phyloP scores from a whole-genome alignment of 257 asterid species.

The Nicotiana knightiana region DNA sequence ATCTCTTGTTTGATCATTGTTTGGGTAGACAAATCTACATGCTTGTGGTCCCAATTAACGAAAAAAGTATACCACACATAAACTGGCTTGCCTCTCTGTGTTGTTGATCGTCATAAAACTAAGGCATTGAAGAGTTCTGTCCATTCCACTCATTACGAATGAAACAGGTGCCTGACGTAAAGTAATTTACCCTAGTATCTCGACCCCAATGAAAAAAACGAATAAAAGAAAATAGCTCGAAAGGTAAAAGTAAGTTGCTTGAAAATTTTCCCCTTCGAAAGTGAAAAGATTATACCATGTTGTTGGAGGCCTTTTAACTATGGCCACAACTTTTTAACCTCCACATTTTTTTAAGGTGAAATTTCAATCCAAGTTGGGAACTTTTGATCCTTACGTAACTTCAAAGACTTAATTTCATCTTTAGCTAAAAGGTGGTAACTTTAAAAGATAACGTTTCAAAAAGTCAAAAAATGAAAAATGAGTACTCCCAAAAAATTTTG shows the following conservation, averaged over 20 bases:
- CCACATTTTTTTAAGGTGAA: slow-evolving; percentile 7
- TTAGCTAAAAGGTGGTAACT: background rate
- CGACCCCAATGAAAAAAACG: background rate
- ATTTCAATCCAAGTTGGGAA: background rate
- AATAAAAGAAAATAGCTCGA: background rate
- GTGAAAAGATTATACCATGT: background rate
- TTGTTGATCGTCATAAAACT: background rate
- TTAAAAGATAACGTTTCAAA: background rate
- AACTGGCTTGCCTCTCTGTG: background rate
- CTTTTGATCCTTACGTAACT: background rate
- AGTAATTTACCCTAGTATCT: background rate
- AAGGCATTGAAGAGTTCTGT: background rate
- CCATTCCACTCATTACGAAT: background rate
- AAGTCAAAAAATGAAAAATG: background rate
- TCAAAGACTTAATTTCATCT: background rate
- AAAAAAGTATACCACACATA: background rate
- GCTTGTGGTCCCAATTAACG: background rate
- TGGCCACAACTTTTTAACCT: background rate
- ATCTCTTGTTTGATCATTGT: background rate
- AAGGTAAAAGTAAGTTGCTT: background rate
- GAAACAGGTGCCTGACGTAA: background rate
- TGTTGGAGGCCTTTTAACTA: background rate
- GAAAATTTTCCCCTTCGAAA: background rate
- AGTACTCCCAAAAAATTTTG: background rate
- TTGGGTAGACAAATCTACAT: background rate